Base-by-base conservation (phyloP, 495 filamentous ascomycete genomes). In the Aspergillus nidulans region DNA sequence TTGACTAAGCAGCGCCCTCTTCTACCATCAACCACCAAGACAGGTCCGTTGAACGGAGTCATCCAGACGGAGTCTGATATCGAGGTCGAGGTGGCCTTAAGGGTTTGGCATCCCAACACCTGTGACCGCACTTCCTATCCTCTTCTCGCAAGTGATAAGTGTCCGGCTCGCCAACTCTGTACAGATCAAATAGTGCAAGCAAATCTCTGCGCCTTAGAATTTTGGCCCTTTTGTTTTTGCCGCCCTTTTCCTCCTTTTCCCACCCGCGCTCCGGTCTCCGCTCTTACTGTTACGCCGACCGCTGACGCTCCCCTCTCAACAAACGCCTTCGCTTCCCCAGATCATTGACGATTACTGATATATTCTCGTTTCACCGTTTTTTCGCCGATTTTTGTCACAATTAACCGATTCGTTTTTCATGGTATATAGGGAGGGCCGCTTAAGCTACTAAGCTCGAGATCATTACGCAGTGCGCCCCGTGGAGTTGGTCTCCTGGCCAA, bases 161-260 rank as follows among this genome's bases (percentile, higher is more conserved):
- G 21, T 43, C 8, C 15, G 41, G 23, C 41, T 6, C 19, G 15
- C 30, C 30, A 12, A 34, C 30, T 23, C 40, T 16, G 36, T 39
- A 18, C 36, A 18, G 18, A 21, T 25, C 42, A 45, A n/a, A 45
- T 45, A 45, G 44, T n/a, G 13, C 25, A 15, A 47, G 25, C 44
- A 47, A 47, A 47, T 47, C n/a, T 47, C 44, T 47, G 25, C 44
- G 26, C 42, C 42, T 39, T 15, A 25, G 42, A 28, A 45, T 45
- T 45, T 45, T 45, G 42, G 24, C n/a, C 42, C 36, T 16, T 39
- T 39, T 43, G 21, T 20, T 43, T 30, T 47, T 47, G 44, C 44
- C 44, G 24, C 26, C 44, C 38, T 52, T 62, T 58, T 53, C 48
- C 56, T 50, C 55, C 55, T 53, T 56, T 55, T 57, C 54, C 55